phyloP scores from a whole-genome alignment of 176 grass and related monocot species.

The barley (Hordeum vulgare) region DNA sequence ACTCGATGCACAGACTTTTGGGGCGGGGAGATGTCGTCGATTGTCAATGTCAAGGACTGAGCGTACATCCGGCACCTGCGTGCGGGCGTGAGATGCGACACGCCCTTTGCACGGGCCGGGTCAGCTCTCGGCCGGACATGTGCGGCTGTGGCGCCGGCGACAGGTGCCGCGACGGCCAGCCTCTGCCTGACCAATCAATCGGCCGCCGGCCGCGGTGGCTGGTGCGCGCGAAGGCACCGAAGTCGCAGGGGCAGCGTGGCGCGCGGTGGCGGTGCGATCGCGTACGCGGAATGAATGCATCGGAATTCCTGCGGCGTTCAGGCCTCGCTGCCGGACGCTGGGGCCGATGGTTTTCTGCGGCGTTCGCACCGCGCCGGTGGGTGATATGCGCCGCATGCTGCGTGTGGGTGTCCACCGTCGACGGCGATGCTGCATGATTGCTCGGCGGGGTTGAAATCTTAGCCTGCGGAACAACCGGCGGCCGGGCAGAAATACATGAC shows the following conservation, averaged over 20 bases:
- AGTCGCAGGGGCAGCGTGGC: neutral
- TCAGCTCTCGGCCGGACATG: no score
- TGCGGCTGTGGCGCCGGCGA: neutral
- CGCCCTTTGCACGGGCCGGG: neutral
- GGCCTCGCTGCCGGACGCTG: neutral
- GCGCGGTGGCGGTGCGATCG: neutral
- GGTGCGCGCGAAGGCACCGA: neutral
- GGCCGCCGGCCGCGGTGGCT: neutral
- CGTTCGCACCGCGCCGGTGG: no score
- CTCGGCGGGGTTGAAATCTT: neutral
- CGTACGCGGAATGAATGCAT: no score
- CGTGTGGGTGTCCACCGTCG: no score
- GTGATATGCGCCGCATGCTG: no score
- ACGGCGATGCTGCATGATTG: neutral
- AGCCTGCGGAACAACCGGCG: neutral
- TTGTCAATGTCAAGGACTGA: neutral
- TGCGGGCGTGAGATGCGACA: neutral
- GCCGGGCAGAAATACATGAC: no score
- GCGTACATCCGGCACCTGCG: neutral
- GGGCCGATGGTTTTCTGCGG: neutral
- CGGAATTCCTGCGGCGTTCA: no score
- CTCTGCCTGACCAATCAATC: neutral
- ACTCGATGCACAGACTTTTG: neutral
- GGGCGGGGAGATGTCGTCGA: neutral
- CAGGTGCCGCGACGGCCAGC: no score